Percentiles rank a stretch among this genome's conserved stretches.
phyloP scores from a whole-genome alignment of 345 rosid species.

The Jatropha curcas region DNA sequence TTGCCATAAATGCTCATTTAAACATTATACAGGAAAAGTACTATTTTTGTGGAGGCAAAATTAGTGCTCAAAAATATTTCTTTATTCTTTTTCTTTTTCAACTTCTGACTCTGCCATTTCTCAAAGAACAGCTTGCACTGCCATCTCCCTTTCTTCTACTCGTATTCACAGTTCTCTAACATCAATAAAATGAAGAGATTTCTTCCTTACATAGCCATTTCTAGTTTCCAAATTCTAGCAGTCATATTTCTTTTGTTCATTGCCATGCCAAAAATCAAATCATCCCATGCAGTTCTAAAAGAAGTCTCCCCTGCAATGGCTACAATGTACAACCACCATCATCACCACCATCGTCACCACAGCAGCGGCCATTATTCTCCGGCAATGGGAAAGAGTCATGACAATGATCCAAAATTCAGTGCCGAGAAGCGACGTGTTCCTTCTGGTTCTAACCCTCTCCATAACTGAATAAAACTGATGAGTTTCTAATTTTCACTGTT shows the following conservation, averaged over 20 bases:
- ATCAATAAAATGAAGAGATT: background rate
- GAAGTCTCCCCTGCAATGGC: background rate
- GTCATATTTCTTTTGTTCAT: background rate
- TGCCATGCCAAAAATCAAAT: background rate
- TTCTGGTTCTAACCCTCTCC: slow-evolving; percentile 20
- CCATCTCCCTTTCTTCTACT: background rate
- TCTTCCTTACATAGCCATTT: background rate
- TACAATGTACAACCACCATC: background rate
- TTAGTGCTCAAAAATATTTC: background rate
- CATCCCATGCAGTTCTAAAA: background rate
- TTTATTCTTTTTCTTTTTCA: too few species aligned
- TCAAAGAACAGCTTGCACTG: too few species aligned
- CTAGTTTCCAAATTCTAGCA: background rate
- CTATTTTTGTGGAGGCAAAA: background rate
- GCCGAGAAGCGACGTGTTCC: slow-evolving; percentile 11
- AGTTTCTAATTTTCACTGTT: background rate
- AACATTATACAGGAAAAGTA: too few species aligned
- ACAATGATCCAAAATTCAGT: background rate
- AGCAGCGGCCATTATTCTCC: background rate
- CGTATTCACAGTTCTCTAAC: background rate
- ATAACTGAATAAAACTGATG: slow-evolving; percentile 4
- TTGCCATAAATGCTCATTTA: background rate
- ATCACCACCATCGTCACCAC: background rate
- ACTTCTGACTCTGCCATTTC: too few species aligned
- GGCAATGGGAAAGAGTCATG: background rate